These are phyloP conservation scores for Carex parvula DNA, from an alignment of 176 grass and related monocot genomes.

Conservation along the genomic window DNA sequence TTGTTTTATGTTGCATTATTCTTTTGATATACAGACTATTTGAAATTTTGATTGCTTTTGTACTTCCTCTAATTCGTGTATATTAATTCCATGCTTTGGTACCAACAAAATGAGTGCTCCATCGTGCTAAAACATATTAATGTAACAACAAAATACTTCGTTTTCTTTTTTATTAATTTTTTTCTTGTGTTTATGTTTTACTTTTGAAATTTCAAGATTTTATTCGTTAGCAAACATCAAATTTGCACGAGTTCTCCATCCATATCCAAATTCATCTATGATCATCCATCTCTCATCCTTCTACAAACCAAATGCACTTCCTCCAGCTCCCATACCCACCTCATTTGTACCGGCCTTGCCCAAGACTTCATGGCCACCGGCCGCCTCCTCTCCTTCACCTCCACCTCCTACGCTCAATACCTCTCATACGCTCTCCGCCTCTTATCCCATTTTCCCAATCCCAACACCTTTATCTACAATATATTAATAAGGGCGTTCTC, in stretches of 20 bases:
- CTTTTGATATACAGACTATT: too few species aligned
- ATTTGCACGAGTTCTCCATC: not conserved
- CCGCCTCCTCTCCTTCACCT: slow-evolving; percentile 59
- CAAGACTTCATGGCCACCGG: slow-evolving; percentile 53
- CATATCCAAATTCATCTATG: slow-evolving; percentile 50
- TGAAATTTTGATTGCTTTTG: too few species aligned
- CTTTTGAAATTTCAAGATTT: too few species aligned
- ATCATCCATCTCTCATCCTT: slow-evolving; percentile 37
- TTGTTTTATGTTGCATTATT: too few species aligned
- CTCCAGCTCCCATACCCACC: slow-evolving; percentile 76
- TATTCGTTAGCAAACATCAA: not conserved
- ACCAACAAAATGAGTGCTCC: too few species aligned
- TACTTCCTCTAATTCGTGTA: too few species aligned
- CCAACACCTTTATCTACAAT: slow-evolving; percentile 77
- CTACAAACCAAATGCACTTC: slow-evolving; percentile 53
- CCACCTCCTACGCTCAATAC: too few species aligned
- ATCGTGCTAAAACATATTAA: too few species aligned
- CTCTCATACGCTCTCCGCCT: slow-evolving; percentile 38
- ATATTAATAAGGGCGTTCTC: slow-evolving; percentile 53
- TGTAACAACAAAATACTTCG: too few species aligned
- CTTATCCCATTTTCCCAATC: slow-evolving; percentile 39
- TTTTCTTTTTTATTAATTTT: too few species aligned
- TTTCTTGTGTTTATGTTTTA: too few species aligned
- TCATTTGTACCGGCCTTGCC: slow-evolving; percentile 57
- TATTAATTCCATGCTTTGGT: too few species aligned